phyloP scores from a whole-genome alignment of 768 basidiomycete species.

The Kwoniella sp. region DNA sequence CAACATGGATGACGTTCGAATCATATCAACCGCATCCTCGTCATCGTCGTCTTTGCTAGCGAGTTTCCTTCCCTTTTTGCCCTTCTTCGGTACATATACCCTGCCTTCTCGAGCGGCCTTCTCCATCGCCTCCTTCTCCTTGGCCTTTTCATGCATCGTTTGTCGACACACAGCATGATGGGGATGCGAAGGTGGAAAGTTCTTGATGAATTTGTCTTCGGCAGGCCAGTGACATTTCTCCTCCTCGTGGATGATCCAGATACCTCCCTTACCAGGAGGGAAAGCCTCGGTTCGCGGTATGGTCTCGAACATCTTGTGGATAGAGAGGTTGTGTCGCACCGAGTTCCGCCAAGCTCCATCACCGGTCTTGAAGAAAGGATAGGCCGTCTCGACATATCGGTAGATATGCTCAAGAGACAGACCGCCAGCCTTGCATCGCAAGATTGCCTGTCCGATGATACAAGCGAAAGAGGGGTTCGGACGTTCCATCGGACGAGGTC shows the following conservation, averaged over 20 bases:
- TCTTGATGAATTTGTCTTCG: constrained; percentile 51
- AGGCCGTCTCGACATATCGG: constrained; percentile 89
- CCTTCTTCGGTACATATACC: constrained; percentile 50
- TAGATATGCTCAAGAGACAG: constrained; percentile 95
- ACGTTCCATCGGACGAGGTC: constrained; percentile 76
- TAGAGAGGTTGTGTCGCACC: constrained; percentile 92
- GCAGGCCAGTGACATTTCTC: constrained; percentile 49
- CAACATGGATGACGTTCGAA: constrained; percentile 23
- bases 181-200: constrained; percentile 41
- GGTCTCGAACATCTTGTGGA: constrained; percentile 87
- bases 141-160: constrained; percentile 41
- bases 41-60: constrained; percentile 32
- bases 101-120: constrained; percentile 41
- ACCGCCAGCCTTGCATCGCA: constrained; percentile 77
- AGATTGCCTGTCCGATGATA: constrained; percentile 89
- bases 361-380: constrained; percentile 87
- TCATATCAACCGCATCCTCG: constrained; percentile 30
- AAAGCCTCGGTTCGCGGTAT: constrained; percentile 60
- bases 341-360: constrained; percentile 98
- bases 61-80: constrained; percentile 46
- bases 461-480: constrained; percentile 92
- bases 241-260: constrained; percentile 51
- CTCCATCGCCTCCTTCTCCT: constrained; percentile 46
- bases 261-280: constrained; percentile 50
- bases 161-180: constrained; percentile 45